Evolutionary conservation across 2,329 filamentous ascomycete species (phyloP), one percentile per base, ranked within the genome.

Genomic region (Colletotrichum endophyticum): DNA sequence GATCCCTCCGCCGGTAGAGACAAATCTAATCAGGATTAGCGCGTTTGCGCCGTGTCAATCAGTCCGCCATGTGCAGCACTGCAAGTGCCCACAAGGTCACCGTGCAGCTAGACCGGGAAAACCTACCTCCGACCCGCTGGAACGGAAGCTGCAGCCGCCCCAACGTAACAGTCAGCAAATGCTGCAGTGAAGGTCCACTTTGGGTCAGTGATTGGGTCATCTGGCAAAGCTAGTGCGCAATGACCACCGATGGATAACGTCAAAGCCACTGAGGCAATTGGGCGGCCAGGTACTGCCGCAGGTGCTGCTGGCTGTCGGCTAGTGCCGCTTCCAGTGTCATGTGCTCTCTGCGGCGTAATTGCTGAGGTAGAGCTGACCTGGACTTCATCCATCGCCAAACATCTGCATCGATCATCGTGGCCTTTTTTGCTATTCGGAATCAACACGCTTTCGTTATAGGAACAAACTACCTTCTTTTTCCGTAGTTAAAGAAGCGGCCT

Each of bases 1-100:
- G 74, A 78, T 77, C 66, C 66, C 53, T 76, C 67, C 49, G 36
- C 39, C 66, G 68, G 70, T 66, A 64, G 68, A 75, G 75, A 75
- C 66, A 77, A 67, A 72, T 66, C 75, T 57, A 66, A 77, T 71
- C 53, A 71, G 75, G 72, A 75, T 57, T 77, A 77, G 75, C 75
- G 75, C 59, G 70, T 66, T 74, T 74, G 66, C 28, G 16, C 57
- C 74, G 70, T 76, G 74, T 74, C 74, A 74, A 70, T 72, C 32
- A 62, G 61, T 30, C 62, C 49, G n/a, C 22, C 62, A 30, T 44
- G 63, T 72, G 28, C 32, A 39, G 59, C 32, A 25, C 30, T 19
- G 13, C 15, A n/a, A 27, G 36, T 39, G 44, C 57, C 57, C 16
- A 9, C 30, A 27, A 39, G 27, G n/a, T 30, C 59, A 63, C n/a